phyloP scores from a whole-genome alignment of 495 filamentous ascomycete genomes.

The Amphirosellinia nigrospora region DNA sequence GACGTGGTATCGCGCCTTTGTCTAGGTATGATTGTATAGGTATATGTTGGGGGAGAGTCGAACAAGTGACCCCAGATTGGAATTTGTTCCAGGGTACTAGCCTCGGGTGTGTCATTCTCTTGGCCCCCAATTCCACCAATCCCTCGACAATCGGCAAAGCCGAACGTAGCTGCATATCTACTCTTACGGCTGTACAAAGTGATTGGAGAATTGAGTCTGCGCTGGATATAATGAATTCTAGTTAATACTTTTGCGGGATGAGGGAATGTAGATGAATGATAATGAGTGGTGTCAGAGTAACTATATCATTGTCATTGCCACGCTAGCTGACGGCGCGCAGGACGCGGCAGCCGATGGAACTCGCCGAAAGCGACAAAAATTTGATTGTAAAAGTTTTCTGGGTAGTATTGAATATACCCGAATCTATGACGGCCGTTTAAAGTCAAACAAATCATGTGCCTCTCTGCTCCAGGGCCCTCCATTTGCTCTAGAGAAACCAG shows the following conservation, averaged over 20 bases:
- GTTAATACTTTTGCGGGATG: neutral
- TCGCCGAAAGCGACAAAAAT: neutral
- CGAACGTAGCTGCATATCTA: neutral
- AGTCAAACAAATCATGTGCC: slow-evolving; percentile 56
- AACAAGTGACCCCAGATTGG: neutral
- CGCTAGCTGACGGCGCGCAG: neutral
- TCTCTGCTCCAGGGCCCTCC: slow-evolving; percentile 61
- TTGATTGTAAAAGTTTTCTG: neutral
- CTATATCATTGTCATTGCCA: neutral
- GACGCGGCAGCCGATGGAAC: neutral
- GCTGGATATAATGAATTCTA: neutral
- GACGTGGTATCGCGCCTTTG: neutral
- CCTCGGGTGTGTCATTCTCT: neutral
- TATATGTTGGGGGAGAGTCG: neutral
- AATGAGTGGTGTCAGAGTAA: neutral
- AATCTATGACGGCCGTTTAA: slow-evolving; percentile 42
- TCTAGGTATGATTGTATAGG: neutral
- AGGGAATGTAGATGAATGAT: neutral
- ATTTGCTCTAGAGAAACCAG: slow-evolving; percentile 48
- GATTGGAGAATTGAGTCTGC: neutral
- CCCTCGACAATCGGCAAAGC: slow-evolving; percentile 8
- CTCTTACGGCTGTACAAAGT: neutral
- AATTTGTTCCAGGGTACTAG: neutral
- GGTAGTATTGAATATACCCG: neutral
- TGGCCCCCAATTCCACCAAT: slow-evolving; percentile 14